Conservation (phyloP, 768 basidiomycete genomes). For the Russula ochroleuca region DNA sequence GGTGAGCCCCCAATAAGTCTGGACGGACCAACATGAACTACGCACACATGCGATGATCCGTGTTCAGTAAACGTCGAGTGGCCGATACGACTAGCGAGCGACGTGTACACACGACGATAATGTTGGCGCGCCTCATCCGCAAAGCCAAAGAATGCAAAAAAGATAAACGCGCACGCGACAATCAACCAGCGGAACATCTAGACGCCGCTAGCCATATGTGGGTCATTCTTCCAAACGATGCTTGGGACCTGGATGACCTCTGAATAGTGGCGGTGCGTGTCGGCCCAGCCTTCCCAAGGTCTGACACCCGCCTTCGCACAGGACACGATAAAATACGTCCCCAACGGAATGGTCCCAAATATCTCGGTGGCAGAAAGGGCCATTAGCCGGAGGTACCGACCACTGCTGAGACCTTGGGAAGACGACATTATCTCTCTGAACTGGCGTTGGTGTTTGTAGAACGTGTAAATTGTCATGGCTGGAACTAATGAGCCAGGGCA, state of each 20-base stretch:
- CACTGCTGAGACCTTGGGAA: too few relatives aligned
- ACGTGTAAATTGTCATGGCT: constrained; percentile 31
- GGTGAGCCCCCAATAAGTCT: neutral
- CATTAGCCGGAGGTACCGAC: neutral
- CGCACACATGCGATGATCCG: constrained; percentile 11
- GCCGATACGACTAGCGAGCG: constrained; percentile 30
- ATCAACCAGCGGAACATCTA: constrained; percentile 3
- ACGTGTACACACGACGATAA: neutral
- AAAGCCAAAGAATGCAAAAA: neutral
- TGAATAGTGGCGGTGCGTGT: constrained; percentile 47
- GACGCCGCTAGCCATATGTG: neutral
- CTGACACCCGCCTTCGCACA: neutral
- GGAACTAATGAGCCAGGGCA: neutral
- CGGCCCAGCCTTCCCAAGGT: constrained; percentile 44
- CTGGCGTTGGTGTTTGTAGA: constrained; percentile 30
- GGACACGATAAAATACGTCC: neutral
- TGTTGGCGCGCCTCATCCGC: neutral
- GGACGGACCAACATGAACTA: neutral
- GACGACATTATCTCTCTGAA: constrained; percentile 25
- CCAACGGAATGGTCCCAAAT: neutral
- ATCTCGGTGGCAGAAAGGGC: neutral
- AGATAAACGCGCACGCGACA: neutral
- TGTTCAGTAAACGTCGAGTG: constrained; percentile 1
- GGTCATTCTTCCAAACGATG: constrained; percentile 36
- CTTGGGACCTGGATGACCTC: constrained; percentile 39